Base-by-base conservation (phyloP, 169 alveolate species). In the Cryptosporidium ubiquitum region DNA sequence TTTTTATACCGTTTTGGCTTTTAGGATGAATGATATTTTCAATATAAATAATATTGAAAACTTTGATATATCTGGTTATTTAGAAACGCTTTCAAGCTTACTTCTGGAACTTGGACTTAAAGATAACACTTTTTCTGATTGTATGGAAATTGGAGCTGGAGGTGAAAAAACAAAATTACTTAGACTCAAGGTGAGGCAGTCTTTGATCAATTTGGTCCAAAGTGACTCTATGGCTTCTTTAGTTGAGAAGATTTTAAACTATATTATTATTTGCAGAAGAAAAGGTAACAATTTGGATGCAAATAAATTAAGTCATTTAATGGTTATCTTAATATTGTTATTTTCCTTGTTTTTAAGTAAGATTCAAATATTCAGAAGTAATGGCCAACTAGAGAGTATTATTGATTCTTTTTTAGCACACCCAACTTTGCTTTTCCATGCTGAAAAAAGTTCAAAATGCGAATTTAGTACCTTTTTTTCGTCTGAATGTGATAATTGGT, bases 1-100 rank as follows among this genome's bases (percentile, higher is more conserved):
- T 23, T 23, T 55, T 55, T 23, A n/a, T n/a, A n/a, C 9, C 16
- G n/a, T 55, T 55, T 55, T 23, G 3, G n/a, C 18, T 12, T 26
- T 23, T 10, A 70, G 84, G 61, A 49, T 70, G 47, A 70, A 70
- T 70, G 61, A 40, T 9, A 37, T 70, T 14, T 70, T 42, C 66
- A 70, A 70, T 70, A 47, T 18, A 12, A 70, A 14, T 26, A 70
- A 70, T 23, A 40, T 70, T 44, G 42, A 23, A 3, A 70, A 70
- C 23, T 51, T 47, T 42, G 20, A 40, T 23, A 26, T 70, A n/a
- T n/a, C 26, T 26, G 47, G 31, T 26, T 70, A 70, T 20, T 70
- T 70, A 23, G 61, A 70, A 44, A 70, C 57, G 5, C 31, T 70
- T 44, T 42, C 42, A 20, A 47, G 57, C 18, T 26, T 31, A n/a